Base-by-base conservation (phyloP, 345 rosid genomes). In the Eucalyptus regnans region DNA sequence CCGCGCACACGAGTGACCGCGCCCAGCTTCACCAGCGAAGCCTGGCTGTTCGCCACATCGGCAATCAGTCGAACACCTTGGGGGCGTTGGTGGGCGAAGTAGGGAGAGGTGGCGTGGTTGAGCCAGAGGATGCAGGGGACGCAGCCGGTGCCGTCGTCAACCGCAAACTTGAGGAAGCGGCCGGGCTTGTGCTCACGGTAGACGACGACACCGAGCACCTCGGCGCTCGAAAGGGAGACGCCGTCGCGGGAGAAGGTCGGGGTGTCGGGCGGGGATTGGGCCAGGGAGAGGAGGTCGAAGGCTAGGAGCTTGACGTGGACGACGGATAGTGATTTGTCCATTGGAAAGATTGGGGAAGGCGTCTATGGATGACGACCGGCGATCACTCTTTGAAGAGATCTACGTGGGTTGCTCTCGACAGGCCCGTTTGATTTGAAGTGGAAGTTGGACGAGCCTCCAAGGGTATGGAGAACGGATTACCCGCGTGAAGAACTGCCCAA, bases 81-180 rank as follows among this genome's bases (percentile, higher is more conserved):
- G 7, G 95, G 94, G 91, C 90, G 88, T 9, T 90, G 91, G 43
- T 93, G 93, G 11, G 93, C 91, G 93, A 92, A 93, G 91, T 93
- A 94, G 31, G 94, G 92, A 52, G 96, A 95, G 43, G 90, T 88
- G 88, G 92, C 91, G 3, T 95, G 97, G 94, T 97, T 97, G 88
- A 96, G 98, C 98, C 98, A 96, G 89, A 97, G 90, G 89, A 97
- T 7, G 93, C 99, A 96, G 87, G 91, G 90, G 90, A 95, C 88
- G 90, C 92, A 92, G 49, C 94, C 96, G 27, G 97, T 96, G 89
- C 98, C 96, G 89, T 95, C 96, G 86, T 96, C 97, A 88, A 96
- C 58, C 0, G 89, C 58, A 91, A 97, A 96, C 88, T 93, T 95
- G 89, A 96, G 93, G 94, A 95, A 96, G 86, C 92, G 93, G 88